Conservation (phyloP, 257 asterid genomes). For the Parsonsia alboflavescens region DNA sequence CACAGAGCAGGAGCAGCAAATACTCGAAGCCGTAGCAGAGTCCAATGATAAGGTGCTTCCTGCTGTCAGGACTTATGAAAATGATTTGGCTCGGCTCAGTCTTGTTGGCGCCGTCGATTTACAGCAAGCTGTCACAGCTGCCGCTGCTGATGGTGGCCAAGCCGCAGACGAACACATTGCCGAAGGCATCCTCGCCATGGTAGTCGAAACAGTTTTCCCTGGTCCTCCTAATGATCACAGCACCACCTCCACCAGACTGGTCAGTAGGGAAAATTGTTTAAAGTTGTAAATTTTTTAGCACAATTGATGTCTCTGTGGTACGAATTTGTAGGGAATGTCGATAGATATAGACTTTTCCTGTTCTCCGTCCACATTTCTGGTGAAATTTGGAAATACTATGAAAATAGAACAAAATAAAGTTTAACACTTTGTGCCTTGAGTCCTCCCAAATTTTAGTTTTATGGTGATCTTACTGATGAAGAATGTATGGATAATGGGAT, state of each 20-base stretch:
- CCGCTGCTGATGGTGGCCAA: slow-evolving; percentile 86
- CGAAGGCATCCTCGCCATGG: slow-evolving; percentile 58
- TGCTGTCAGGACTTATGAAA: slow-evolving; percentile 70
- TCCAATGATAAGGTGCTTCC: slow-evolving; percentile 42
- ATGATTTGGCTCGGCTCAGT: slow-evolving; percentile 62
- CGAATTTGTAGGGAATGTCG: not conserved
- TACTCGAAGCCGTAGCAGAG: slow-evolving; percentile 50
- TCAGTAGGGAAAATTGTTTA: slow-evolving; percentile 23
- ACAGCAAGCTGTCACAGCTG: slow-evolving; percentile 86
- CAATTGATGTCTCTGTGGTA: not conserved
- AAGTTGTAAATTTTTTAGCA: not conserved
- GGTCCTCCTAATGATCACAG: slow-evolving; percentile 49
- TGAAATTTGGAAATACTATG: not conserved
- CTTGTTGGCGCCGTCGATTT: slow-evolving; percentile 69
- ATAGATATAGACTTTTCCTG: not conserved
- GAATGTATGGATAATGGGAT: not conserved
- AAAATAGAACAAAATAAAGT: not conserved
- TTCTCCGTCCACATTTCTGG: not conserved
- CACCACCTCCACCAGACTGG: slow-evolving; percentile 73
- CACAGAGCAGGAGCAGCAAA: slow-evolving; percentile 37
- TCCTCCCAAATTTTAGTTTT: too few species aligned
- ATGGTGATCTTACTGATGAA: not conserved
- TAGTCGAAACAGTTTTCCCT: slow-evolving; percentile 73
- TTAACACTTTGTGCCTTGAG: not conserved
- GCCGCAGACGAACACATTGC: slow-evolving; percentile 68